These are phyloP conservation scores for Elasticomyces elasticus DNA, from an alignment of 495 filamentous ascomycete species.

Conservation along the genomic window DNA sequence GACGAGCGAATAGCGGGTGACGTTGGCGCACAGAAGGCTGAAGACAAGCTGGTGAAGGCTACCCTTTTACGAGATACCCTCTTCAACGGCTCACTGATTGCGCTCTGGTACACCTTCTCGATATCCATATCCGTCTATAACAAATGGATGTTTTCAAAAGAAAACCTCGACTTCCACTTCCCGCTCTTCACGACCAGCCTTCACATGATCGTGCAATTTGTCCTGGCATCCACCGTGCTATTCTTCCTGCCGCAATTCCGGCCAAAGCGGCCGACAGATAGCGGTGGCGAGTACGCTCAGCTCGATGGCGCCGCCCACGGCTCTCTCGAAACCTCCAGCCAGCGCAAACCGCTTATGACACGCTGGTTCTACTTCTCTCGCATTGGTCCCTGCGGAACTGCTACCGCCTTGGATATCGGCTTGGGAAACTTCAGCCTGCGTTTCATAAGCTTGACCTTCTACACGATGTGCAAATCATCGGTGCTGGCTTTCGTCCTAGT, in stretches of 20 bases:
- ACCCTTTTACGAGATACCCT: constrained; percentile 56
- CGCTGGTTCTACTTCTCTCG: constrained; percentile 84
- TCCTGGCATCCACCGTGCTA: constrained; percentile 66
- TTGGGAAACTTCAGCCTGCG: constrained; percentile 91
- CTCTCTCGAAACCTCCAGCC: constrained; percentile 42
- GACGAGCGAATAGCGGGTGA: constrained; percentile 60
- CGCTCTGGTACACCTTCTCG: constrained; percentile 80
- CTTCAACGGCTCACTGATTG: constrained; percentile 67
- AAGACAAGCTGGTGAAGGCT: constrained; percentile 59
- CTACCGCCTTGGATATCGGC: constrained; percentile 93
- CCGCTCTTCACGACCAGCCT: constrained; percentile 91
- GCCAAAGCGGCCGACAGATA: constrained; percentile 35
- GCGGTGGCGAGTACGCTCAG: constrained; percentile 32
- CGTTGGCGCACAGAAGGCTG: constrained; percentile 37
- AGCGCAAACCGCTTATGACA: constrained; percentile 63
- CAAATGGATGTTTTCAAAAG: constrained; percentile 97
- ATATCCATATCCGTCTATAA: constrained; percentile 96
- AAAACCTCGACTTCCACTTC: constrained; percentile 80
- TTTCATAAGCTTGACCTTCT: constrained; percentile 94
- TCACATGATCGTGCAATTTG: constrained; percentile 96
- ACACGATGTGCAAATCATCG: constrained; percentile 99
- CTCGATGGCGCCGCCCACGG: constrained; percentile 30
- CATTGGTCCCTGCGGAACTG: constrained; percentile 84
- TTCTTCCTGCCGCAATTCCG: constrained; percentile 76
- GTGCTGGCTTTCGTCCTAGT: constrained; percentile 87